phyloP scores from a whole-genome alignment of 2,329 filamentous ascomycete genomes.

The Sodiomyces alkalinus region DNA sequence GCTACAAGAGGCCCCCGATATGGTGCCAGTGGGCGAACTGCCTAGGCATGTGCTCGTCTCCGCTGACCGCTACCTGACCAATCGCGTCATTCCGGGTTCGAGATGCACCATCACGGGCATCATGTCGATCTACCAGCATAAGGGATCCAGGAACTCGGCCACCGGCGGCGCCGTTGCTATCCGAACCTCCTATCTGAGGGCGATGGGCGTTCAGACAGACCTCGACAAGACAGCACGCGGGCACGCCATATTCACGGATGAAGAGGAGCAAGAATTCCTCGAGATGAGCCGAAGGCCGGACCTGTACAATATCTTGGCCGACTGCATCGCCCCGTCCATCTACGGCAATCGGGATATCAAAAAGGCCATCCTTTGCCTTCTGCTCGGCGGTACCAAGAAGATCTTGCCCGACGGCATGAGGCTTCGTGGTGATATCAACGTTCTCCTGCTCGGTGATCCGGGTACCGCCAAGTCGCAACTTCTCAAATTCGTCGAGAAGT shows the following conservation, averaged over 20 bases:
- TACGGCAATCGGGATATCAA: slow-evolving; percentile 96
- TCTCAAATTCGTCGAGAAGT: slow-evolving; percentile 94
- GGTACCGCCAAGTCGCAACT: slow-evolving; percentile 97
- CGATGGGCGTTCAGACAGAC: slow-evolving; percentile 83
- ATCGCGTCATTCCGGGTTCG: slow-evolving; percentile 87
- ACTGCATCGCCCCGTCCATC: slow-evolving; percentile 92
- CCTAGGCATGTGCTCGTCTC: slow-evolving; percentile 90
- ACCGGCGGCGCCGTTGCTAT: slow-evolving; percentile 79
- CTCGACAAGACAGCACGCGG: slow-evolving; percentile 82
- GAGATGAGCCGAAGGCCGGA: slow-evolving; percentile 84
- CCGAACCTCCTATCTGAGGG: slow-evolving; percentile 83
- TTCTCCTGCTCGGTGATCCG: slow-evolving; percentile 87
- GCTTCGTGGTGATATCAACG: slow-evolving; percentile 93
- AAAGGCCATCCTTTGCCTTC: slow-evolving; percentile 84
- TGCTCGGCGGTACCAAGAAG: slow-evolving; percentile 94
- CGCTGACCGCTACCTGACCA: slow-evolving; percentile 90
- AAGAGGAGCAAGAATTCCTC: slow-evolving; percentile 91
- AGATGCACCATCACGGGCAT: slow-evolving; percentile 93
- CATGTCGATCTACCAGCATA: slow-evolving; percentile 94
- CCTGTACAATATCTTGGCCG: slow-evolving; percentile 79
- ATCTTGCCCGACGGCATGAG: slow-evolving; percentile 97
- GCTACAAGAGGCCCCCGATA: slow-evolving; percentile 90
- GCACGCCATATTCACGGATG: slow-evolving; percentile 70
- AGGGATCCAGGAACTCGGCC: slow-evolving; percentile 62
- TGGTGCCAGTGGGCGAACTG: slow-evolving; percentile 91